phyloP scores from a whole-genome alignment of 2,329 filamentous ascomycete genomes.

The Penicillium nordicum region DNA sequence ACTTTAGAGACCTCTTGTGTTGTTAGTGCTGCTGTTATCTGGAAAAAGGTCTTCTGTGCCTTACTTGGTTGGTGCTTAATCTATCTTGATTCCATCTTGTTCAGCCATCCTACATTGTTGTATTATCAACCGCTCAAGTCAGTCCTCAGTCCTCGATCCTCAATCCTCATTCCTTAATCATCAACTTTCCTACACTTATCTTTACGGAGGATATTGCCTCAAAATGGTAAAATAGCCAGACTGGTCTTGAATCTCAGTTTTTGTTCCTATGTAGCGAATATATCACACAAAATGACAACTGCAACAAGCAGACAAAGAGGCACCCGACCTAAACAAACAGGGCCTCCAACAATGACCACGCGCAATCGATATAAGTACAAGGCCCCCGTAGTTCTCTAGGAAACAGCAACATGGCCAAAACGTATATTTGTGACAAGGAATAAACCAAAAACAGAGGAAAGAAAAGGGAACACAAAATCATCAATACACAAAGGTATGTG shows the following conservation, averaged over 20 bases:
- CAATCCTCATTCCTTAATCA: not conserved
- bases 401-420: slow-evolving; percentile 16
- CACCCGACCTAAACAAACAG: not conserved
- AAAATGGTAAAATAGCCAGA: not conserved
- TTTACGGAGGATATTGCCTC: not conserved
- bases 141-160: slow-evolving; percentile 5
- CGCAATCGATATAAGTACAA: slow-evolving; percentile 29
- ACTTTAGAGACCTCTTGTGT: slow-evolving; percentile 34
- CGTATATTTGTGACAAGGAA: slow-evolving; percentile 17
- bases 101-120: slow-evolving; percentile 16
- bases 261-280: slow-evolving; percentile 7
- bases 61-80: slow-evolving; percentile 24
- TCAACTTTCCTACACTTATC: not conserved
- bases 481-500: slow-evolving; percentile 24
- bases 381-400: slow-evolving; percentile 15
- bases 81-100: slow-evolving; percentile 19
- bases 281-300: slow-evolving; percentile 6
- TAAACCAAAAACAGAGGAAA: slow-evolving; percentile 1
- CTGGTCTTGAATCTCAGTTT: slow-evolving; percentile 9
- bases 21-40: slow-evolving; percentile 29
- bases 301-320: not conserved
- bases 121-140: slow-evolving; percentile 2
- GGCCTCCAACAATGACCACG: slow-evolving; percentile 13
- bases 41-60: slow-evolving; percentile 25
- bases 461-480: slow-evolving; percentile 16